Conservation (phyloP, 192 early-diverging fungal genomes). For the Backusella westeae region DNA sequence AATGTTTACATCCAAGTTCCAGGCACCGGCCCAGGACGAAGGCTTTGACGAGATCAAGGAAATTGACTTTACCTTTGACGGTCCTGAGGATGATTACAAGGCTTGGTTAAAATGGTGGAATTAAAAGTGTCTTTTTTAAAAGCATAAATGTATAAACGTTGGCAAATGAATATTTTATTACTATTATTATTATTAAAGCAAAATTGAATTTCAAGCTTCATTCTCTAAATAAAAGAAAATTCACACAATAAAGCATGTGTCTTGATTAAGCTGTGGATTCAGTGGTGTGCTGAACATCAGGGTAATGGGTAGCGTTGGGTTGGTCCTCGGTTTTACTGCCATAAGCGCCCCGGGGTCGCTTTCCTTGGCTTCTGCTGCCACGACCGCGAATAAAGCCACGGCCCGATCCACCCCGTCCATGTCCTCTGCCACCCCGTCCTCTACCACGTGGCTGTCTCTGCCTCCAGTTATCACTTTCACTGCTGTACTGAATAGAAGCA, state of each 20-base stretch:
- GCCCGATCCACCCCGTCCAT: not conserved
- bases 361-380: not conserved
- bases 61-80: slow-evolving; percentile 55
- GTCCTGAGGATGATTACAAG: slow-evolving; percentile 47
- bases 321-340: not conserved
- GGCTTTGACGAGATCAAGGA: slow-evolving; percentile 61
- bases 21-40: slow-evolving; percentile 44
- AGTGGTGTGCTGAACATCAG: not conserved
- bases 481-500: not conserved
- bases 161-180: too few relatives aligned
- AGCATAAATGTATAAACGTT: too few relatives aligned
- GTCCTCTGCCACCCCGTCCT: not conserved
- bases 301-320: not conserved
- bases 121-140: slow-evolving; percentile 16
- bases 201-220: not conserved
- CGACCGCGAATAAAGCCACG: not conserved
- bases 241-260: too few relatives aligned
- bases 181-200: not conserved
- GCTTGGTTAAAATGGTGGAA: slow-evolving; percentile 55
- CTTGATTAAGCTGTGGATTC: not conserved
- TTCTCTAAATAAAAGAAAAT: not conserved
- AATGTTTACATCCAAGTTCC: slow-evolving; percentile 44
- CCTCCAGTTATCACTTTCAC: slow-evolving; percentile 5
- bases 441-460: not conserved
- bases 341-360: not conserved